Conservation (phyloP, 129 eudicot species). For the Lactuca sativa region DNA sequence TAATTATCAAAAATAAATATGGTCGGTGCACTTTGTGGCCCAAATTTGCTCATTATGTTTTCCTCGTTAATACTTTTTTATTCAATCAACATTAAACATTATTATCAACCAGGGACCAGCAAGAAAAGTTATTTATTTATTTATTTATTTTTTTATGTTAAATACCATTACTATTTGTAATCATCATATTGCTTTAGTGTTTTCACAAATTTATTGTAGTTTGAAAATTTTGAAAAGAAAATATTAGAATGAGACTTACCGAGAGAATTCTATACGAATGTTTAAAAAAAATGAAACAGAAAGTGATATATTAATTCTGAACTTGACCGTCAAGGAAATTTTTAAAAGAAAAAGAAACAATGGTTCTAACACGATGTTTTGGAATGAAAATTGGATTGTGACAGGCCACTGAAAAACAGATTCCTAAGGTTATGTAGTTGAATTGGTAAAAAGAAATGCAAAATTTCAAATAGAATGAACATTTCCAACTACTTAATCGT, state of each 20-base stretch:
- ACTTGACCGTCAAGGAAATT: no score
- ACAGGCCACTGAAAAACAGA: no score
- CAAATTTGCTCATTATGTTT: conserved; percentile 29
- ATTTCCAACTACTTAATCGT: no score
- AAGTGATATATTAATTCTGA: no score
- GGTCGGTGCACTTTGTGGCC: conserved; percentile 35
- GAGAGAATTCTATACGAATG: background rate
- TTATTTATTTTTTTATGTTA: background rate
- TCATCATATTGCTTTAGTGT: background rate
- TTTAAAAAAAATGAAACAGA: background rate
- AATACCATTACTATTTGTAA: background rate
- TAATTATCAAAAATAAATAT: background rate
- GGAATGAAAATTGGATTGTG: no score
- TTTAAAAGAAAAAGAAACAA: no score
- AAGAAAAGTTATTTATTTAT: background rate
- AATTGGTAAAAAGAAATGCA: no score
- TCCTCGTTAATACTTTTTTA: conserved; percentile 11
- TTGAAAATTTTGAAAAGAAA: background rate
- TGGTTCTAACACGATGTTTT: no score
- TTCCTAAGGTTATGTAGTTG: no score
- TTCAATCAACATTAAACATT: background rate
- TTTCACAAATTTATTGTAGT: background rate
- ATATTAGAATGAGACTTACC: background rate
- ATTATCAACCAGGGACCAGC: background rate
- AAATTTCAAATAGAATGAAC: no score